Evolutionary conservation across 1,284 basidiomycete species (phyloP).

Genomic region (Ustilago cynodontis): DNA sequence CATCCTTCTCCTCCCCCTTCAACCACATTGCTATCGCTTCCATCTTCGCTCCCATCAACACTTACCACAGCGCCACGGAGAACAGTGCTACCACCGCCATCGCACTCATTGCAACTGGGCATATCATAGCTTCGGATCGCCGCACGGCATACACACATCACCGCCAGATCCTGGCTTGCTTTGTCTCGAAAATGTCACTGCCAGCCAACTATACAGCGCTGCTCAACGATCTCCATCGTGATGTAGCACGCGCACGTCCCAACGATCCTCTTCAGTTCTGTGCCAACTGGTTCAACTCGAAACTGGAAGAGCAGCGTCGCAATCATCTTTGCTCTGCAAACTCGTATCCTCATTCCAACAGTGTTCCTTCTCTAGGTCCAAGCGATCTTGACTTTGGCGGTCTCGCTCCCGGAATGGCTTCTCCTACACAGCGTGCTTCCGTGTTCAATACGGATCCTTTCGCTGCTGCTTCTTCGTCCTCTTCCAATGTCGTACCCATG

Average conservation of each 20-base stretch:
- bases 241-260: conserved; percentile 85
- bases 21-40: too few relatives aligned
- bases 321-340: conserved; percentile 72
- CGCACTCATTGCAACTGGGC: too few relatives aligned
- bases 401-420: conserved; percentile 37
- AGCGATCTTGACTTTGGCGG: conserved; percentile 27
- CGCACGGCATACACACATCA: too few relatives aligned
- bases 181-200: conserved; percentile 36
- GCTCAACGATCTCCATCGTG: conserved; percentile 86
- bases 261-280: conserved; percentile 92
- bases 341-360: conserved; percentile 14
- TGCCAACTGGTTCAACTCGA: conserved; percentile 91
- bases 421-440: conserved; percentile 46
- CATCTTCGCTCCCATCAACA: conserved; percentile 1
- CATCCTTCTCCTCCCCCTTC: not conserved
- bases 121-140: too few relatives aligned
- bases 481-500: conserved; percentile 23
- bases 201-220: conserved; percentile 71
- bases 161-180: too few relatives aligned
- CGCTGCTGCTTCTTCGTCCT: conserved; percentile 9
- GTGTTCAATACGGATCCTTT: conserved; percentile 45
- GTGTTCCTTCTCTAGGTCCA: conserved; percentile 18
- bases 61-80: too few relatives aligned
- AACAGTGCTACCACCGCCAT: too few relatives aligned
- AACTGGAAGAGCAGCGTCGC: conserved; percentile 85